Evolutionary conservation across 805 yeast genomes (phyloP), one percentile per base, ranked within the genome.

Genomic region (Schwanniomyces occidentalis): DNA sequence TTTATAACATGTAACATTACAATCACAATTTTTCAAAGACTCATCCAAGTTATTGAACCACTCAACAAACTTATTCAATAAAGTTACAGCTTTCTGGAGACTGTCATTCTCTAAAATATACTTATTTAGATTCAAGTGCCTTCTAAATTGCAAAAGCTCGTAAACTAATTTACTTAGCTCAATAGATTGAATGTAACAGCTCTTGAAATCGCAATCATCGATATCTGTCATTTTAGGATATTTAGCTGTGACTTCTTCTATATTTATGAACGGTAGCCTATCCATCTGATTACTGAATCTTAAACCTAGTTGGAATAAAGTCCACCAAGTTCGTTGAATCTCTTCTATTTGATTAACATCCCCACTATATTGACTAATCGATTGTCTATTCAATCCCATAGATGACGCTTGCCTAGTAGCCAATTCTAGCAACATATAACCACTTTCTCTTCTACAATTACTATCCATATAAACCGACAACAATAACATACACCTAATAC

Each of bases 371-470:
- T 16, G 16, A 4, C 6, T 16, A 8, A 27, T 8, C 10, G 22
- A 17, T 10, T 27, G 12, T 33, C 71, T 55, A 45, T 73, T 76
- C 3, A 72, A 48, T 0, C 78, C 78, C n/a, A 73, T 48, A n/a
- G 75, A 61, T 18, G 66, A 59, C 1, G 73, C 64, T 48, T 74
- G 78, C 33, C 73, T 56, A 1, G 71, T 60, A 6, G 78, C 77
- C 28, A 71, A 38, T 27, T 73, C 72, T 49, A 71, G 52, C 29
- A 74, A 41, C 41, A 71, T 65, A 63, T 73, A 74, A 0, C 75
- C 73, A 32, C 73, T 63, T 38, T 73, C 78, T 38, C 76, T 59
- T 25, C 69, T 68, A 42, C 64, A 69, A 17, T 60, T 59, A 29
- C 73, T 59, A 27, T 71, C 70, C 26, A 72, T 42, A 47, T 73